phyloP scores from a whole-genome alignment of 1,139 yeast genomes.

The Yamadazyma diospyri region DNA sequence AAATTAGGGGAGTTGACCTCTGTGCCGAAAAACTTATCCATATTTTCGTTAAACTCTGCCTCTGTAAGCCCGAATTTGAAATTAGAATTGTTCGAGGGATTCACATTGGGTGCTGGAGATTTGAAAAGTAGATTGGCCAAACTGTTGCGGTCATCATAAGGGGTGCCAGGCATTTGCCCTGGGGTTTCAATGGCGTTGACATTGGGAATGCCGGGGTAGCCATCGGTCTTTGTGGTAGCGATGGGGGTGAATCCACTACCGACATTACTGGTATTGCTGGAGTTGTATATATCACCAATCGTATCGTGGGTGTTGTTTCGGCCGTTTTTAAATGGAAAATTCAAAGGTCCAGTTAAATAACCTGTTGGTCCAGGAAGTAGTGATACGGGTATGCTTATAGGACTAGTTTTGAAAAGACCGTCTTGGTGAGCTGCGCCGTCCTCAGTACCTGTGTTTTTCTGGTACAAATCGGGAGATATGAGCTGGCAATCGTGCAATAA shows the following conservation, averaged over 20 bases:
- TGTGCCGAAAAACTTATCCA: slow-evolving; percentile 14
- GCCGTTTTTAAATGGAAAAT: background rate
- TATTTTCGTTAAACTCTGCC: slow-evolving; percentile 10
- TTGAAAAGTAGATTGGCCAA: background rate
- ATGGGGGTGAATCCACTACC: too few relatives aligned
- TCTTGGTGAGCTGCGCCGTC: background rate
- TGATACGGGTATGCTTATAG: slow-evolving; percentile 11
- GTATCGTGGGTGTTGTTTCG: too few relatives aligned
- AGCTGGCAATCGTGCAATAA: slow-evolving; percentile 22
- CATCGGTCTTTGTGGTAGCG: too few relatives aligned
- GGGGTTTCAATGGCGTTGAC: background rate
- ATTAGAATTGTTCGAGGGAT: background rate
- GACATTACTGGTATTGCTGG: too few relatives aligned
- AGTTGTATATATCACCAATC: too few relatives aligned
- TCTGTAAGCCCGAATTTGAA: slow-evolving; percentile 4
- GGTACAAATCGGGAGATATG: slow-evolving; percentile 25
- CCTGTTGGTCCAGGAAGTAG: slow-evolving; percentile 16
- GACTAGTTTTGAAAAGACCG: slow-evolving; percentile 10
- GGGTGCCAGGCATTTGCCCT: background rate
- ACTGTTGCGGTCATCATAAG: slow-evolving; percentile 2
- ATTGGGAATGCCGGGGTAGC: too few relatives aligned
- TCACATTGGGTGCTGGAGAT: slow-evolving; percentile 1
- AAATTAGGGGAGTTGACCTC: slow-evolving; percentile 30
- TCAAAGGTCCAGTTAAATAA: slow-evolving; percentile 8
- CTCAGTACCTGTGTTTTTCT: background rate